Base-by-base conservation (phyloP, 192 early-diverging fungal genomes). In the Coemansia sp. region DNA sequence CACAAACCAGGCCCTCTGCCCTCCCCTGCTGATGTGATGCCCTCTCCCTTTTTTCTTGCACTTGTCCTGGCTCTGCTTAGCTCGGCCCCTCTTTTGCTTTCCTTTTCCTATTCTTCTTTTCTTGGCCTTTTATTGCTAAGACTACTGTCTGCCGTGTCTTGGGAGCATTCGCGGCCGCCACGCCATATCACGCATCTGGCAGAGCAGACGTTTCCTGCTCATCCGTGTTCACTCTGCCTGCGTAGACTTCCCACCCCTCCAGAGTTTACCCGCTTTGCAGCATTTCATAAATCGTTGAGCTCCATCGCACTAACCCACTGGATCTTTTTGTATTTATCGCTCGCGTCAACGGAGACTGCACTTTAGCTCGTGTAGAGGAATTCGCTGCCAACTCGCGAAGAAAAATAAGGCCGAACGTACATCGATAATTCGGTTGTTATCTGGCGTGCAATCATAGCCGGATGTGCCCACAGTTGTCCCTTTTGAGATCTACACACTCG, bases 401-500 rank as follows among this genome's bases (percentile, higher is more conserved):
- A 17, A n/a, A 17, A 48, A 48, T 18, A 20, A n/a, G 46, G 7
- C 46, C 15, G 18, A 15, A 42, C 15, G 0, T 42, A 14, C 12
- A 48, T 48, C 46, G 46, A 48, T 48, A 42, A 42, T 42, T 42
- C 15, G 40, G n/a, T 15, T 20, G 58, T 44, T 46, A 34, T 25
- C 24, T 59, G 58, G 42, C 40, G 38, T 20, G 57, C 57, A 50
- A 53, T 62, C 40, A 40, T 56, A 56, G 55, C 37, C 56, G 56
- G 56, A 57, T 57, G 56, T 36, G 56, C 31, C 56, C 56, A 38
- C 56, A 57, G n/a, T 47, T 64, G 63, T 44, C 37, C 20, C 46
- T 24, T 64, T 64, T 26, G 53, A 53, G 52, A 63, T 63, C 40
- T 49, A 46, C 53, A 56, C 61, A 57, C 25, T 64, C 53, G 56